A percentile compares a stretch with the other conserved stretches of the same genome.
phyloP scores from a whole-genome alignment of 2,329 filamentous ascomycete genomes.

The Phialophora chinensis region DNA sequence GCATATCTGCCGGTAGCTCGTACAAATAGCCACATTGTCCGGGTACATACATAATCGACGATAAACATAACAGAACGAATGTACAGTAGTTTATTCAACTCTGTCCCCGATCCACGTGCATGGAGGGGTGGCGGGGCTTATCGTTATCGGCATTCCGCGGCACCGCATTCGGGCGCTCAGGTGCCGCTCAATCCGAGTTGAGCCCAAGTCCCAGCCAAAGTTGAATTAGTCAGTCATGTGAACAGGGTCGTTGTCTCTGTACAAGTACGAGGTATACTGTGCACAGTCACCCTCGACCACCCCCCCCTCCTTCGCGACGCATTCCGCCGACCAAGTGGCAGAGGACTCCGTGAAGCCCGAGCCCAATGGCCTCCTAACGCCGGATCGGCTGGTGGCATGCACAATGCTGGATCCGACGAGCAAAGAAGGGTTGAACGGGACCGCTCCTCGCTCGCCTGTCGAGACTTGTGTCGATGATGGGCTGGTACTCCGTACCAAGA shows the following conservation, averaged over 20 bases:
- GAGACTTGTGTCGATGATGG: neutral
- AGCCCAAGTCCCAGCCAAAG: neutral
- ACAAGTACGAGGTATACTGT: neutral
- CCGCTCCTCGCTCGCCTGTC: neutral
- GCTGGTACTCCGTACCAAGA: neutral
- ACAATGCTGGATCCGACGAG: conserved; percentile 1
- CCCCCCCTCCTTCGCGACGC: neutral
- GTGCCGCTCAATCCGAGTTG: conserved; percentile 1
- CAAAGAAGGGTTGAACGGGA: neutral
- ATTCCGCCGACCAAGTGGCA: neutral
- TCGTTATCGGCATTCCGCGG: neutral
- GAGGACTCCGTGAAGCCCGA: neutral
- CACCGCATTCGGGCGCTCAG: neutral
- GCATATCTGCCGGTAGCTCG: no score
- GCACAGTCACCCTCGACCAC: neutral
- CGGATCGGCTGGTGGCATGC: neutral
- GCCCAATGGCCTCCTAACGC: neutral
- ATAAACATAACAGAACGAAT: no score
- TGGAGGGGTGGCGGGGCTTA: conserved; percentile 7
- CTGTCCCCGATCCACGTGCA: no score
- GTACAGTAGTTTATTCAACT: neutral
- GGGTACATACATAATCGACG: neutral
- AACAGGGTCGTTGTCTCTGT: neutral
- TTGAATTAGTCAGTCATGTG: neutral
- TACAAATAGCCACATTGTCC: neutral